phyloP scores from a whole-genome alignment of 306 rosid genomes.

The apple (Malus domestica) region DNA sequence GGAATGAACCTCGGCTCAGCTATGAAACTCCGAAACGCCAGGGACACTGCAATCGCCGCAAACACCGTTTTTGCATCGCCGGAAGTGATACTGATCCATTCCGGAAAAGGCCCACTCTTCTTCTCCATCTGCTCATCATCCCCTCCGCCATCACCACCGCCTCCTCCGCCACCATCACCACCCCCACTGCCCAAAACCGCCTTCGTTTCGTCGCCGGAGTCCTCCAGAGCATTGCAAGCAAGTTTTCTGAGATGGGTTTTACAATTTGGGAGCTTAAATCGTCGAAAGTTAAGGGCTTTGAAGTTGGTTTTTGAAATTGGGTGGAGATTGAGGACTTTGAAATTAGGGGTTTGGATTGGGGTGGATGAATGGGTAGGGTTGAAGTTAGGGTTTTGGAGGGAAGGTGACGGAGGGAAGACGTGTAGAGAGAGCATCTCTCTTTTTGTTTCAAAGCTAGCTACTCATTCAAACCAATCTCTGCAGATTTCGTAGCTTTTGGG shows the following conservation, averaged over 20 bases:
- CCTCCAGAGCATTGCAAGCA: conserved; percentile 39
- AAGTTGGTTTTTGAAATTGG: not conserved
- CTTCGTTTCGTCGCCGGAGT: conserved; percentile 41
- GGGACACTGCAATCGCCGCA: conserved; percentile 63
- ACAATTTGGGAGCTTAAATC: conserved; percentile 8
- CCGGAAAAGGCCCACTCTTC: conserved; percentile 47
- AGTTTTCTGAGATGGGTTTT: conserved; percentile 25
- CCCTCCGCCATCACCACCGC: conserved; percentile 26
- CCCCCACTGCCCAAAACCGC: conserved; percentile 28
- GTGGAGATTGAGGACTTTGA: conserved; percentile 16
- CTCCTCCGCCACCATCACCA: conserved; percentile 29
- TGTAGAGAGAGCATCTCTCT: conserved; percentile 53
- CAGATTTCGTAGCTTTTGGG: not conserved
- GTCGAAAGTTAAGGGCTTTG: conserved; percentile 3
- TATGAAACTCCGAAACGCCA: conserved; percentile 60
- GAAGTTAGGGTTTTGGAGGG: conserved; percentile 33
- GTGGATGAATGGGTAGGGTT: conserved; percentile 28
- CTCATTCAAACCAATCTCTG: not conserved
- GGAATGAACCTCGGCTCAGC: conserved; percentile 99
- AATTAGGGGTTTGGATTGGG: conserved; percentile 18
- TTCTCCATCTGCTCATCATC: conserved; percentile 39
- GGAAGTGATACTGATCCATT: conserved; percentile 67
- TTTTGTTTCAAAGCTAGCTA: not conserved
- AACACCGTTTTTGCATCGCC: conserved; percentile 83
- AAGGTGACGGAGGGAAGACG: conserved; percentile 34